These are phyloP conservation scores for Helichrysum umbraculigerum DNA, from an alignment of 129 eudicot species.

Conservation along the genomic window DNA sequence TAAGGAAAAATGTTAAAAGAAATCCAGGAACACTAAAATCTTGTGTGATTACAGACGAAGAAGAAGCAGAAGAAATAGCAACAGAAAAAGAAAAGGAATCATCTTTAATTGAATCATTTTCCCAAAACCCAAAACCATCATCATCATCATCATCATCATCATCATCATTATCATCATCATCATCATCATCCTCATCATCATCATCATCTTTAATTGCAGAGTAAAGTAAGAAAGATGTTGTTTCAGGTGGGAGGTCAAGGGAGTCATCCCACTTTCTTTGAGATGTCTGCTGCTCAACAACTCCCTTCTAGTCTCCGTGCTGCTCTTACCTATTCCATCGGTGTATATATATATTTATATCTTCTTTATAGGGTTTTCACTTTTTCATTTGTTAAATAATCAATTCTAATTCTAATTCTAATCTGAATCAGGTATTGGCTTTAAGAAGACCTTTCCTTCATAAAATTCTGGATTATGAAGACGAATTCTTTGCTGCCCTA, in stretches of 20 bases:
- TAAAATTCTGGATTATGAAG: conserved; percentile 88
- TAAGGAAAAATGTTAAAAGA: too few species aligned
- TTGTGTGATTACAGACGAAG: too few species aligned
- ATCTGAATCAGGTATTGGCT: conserved; percentile 65
- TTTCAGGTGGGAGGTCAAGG: conserved; percentile 99
- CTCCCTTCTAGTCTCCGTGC: conserved; percentile 98
- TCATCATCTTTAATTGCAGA: neutral
- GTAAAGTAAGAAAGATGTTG: conserved; percentile 53
- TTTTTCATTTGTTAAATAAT: conserved; percentile 3
- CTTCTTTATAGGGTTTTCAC: conserved; percentile 4
- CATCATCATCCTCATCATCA: neutral
- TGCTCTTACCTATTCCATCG: conserved; percentile 94
- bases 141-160: neutral
- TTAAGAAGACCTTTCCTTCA: conserved; percentile 91
- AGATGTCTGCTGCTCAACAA: conserved; percentile 99
- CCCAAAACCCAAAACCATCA: neutral
- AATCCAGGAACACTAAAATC: too few species aligned
- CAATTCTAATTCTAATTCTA: neutral
- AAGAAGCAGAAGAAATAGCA: too few species aligned
- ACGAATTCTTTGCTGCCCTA: conserved; percentile 84
- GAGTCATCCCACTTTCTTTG: conserved; percentile 96
- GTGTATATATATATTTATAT: conserved; percentile 41
- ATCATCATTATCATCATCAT: neutral
- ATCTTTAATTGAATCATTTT: too few species aligned
- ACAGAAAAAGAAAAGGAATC: neutral